phyloP scores from a whole-genome alignment of 305 asterid genomes.

The Rubia peregrina region DNA sequence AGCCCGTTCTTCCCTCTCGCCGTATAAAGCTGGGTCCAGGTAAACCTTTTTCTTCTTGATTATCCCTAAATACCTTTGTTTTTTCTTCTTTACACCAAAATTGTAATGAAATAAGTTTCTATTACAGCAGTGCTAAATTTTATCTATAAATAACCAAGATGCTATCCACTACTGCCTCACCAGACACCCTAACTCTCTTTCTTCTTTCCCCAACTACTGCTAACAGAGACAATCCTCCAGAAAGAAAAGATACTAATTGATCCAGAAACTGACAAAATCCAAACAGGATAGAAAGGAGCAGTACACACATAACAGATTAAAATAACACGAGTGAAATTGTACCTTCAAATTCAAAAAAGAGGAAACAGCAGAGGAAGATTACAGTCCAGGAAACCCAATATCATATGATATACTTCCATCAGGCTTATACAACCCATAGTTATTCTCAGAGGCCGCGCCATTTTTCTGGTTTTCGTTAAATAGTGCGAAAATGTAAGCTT shows the following conservation, averaged over 20 bases:
- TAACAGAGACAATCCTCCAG: not conserved
- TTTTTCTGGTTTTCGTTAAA: constrained; percentile 72
- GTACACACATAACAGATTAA: not conserved
- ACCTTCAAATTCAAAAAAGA: constrained; percentile 50
- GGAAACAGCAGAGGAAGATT: constrained; percentile 59
- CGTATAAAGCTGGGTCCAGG: not conserved
- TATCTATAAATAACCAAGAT: not conserved
- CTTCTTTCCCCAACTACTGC: not conserved
- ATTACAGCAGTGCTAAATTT: not conserved
- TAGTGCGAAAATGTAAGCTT: constrained; percentile 81
- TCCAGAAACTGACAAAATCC: not conserved
- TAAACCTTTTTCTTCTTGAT: constrained; percentile 5
- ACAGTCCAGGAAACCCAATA: constrained; percentile 67
- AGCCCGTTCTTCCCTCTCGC: not conserved
- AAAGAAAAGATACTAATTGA: not conserved
- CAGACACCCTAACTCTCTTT: not conserved
- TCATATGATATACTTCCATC: constrained; percentile 75
- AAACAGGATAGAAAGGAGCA: not conserved
- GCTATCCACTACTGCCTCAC: not conserved
- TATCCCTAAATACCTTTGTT: not conserved
- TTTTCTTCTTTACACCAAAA: not conserved
- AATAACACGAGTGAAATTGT: constrained; percentile 6
- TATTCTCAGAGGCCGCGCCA: constrained; percentile 71
- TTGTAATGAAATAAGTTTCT: not conserved
- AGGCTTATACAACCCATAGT: constrained; percentile 81